Conservation (phyloP, 2,329 filamentous ascomycete genomes). For the Lasiodiplodia sp. region DNA sequence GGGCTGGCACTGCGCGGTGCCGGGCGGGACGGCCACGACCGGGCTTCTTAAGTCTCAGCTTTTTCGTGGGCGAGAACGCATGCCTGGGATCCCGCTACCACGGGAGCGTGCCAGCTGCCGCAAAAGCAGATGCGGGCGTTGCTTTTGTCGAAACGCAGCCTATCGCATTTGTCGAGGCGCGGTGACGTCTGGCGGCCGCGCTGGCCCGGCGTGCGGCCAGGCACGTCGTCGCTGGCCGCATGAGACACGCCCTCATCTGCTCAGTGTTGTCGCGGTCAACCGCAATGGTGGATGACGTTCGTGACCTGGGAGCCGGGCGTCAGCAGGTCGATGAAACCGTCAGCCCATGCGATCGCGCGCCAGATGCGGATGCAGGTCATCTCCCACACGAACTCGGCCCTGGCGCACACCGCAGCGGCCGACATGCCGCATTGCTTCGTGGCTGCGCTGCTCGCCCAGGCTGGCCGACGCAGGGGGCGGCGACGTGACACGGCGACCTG, state of each 20-base stretch:
- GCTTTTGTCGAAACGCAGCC: slow-evolving; percentile 30
- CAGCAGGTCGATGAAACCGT: slow-evolving; percentile 24
- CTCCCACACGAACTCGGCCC: background rate
- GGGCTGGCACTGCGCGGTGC: slow-evolving; percentile 1
- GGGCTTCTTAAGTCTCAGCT: slow-evolving; percentile 9
- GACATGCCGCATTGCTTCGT: slow-evolving; percentile 12
- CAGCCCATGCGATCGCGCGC: slow-evolving; percentile 15
- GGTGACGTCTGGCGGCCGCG: slow-evolving; percentile 11
- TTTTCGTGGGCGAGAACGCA: slow-evolving; percentile 13
- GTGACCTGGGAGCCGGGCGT: slow-evolving; percentile 9
- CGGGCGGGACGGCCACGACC: background rate
- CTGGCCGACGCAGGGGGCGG: slow-evolving; percentile 3
- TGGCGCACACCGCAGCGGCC: background rate
- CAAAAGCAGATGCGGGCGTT: slow-evolving; percentile 18
- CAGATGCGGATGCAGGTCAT: slow-evolving; percentile 16
- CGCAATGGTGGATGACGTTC: slow-evolving; percentile 12
- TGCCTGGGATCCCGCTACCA: background rate
- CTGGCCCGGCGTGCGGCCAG: background rate
- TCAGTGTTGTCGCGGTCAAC: background rate
- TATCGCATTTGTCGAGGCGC: slow-evolving; percentile 17
- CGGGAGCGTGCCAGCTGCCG: slow-evolving; percentile 20
- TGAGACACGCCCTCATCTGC: slow-evolving; percentile 17
- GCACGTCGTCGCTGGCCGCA: slow-evolving; percentile 6
- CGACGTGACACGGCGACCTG: slow-evolving; percentile 12
- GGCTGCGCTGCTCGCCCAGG: slow-evolving; percentile 1